Evolutionary conservation across 2,329 filamentous ascomycete genomes (phyloP).

Genomic region (Xylariaceae sp.): DNA sequence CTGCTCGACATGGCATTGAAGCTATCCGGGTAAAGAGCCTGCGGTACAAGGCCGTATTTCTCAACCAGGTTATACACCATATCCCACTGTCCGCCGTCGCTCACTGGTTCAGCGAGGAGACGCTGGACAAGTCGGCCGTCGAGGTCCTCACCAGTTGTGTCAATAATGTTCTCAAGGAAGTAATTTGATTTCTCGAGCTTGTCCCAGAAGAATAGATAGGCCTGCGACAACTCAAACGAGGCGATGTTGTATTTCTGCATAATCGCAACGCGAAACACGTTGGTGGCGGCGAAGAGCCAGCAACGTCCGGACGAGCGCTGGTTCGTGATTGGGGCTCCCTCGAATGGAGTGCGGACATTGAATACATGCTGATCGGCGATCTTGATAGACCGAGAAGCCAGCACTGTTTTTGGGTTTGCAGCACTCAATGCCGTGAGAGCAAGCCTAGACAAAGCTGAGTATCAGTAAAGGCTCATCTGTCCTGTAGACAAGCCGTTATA

Average conservation of each 20-base stretch:
- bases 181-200: constrained; percentile 90
- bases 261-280: constrained; percentile 83
- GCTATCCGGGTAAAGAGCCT: constrained; percentile 76
- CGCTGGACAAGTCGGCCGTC: constrained; percentile 71
- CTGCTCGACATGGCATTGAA: constrained; percentile 73
- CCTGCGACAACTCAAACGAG: constrained; percentile 81
- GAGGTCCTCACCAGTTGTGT: constrained; percentile 67
- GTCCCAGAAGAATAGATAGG: constrained; percentile 90
- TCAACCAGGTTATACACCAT: constrained; percentile 84
- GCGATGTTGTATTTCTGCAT: constrained; percentile 80
- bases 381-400: constrained; percentile 61
- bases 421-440: constrained; percentile 71
- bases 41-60: constrained; percentile 87
- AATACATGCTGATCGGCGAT: constrained; percentile 75
- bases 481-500: not conserved
- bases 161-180: constrained; percentile 81
- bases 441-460: constrained; percentile 49
- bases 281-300: constrained; percentile 92
- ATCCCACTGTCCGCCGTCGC: constrained; percentile 87
- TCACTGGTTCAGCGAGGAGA: constrained; percentile 65
- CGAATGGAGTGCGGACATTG: constrained; percentile 78
- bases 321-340: constrained; percentile 81
- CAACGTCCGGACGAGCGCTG: constrained; percentile 79
- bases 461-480: not conserved
- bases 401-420: constrained; percentile 63